Evolutionary conservation across 1,139 yeast species (phyloP).

Genomic region (Hyphopichia fennica): DNA sequence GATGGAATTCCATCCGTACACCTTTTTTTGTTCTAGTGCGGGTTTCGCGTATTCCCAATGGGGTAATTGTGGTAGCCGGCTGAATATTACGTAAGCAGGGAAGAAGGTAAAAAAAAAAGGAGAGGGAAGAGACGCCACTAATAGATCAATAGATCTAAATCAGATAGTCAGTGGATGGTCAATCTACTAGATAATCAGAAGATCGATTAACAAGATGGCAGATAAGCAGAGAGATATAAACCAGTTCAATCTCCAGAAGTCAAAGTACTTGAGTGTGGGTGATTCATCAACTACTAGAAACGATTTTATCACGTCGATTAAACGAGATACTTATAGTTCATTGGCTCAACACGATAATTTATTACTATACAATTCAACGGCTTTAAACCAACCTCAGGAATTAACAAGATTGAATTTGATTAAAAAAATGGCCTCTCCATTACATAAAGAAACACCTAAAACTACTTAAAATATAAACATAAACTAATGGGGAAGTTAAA

Average conservation of each 20-base stretch:
- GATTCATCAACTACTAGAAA: slow-evolving; percentile 62
- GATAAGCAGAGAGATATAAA: slow-evolving; percentile 69
- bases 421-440: slow-evolving; percentile 58
- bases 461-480: too few species aligned
- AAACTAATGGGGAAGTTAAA: too few species aligned
- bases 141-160: too few species aligned
- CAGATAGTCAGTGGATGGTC: too few species aligned
- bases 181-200: slow-evolving; percentile 4
- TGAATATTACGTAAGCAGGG: too few species aligned
- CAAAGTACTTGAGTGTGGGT: slow-evolving; percentile 71
- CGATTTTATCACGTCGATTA: slow-evolving; percentile 51
- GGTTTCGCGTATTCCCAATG: too few species aligned
- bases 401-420: slow-evolving; percentile 52
- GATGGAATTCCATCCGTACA: too few species aligned
- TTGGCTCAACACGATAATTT: slow-evolving; percentile 69
- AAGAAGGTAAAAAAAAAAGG: too few species aligned
- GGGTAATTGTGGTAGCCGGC: too few species aligned
- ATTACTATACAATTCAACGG: slow-evolving; percentile 66
- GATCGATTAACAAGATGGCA: slow-evolving; percentile 39
- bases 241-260: slow-evolving; percentile 58
- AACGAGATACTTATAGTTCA: slow-evolving; percentile 73
- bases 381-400: slow-evolving; percentile 53
- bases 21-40: too few species aligned
- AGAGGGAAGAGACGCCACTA: background rate
- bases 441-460: background rate